Evolutionary conservation across 805 yeast genomes (phyloP), one percentile per base, ranked within the genome.

Genomic region (Isabelozyma rhagii): DNA sequence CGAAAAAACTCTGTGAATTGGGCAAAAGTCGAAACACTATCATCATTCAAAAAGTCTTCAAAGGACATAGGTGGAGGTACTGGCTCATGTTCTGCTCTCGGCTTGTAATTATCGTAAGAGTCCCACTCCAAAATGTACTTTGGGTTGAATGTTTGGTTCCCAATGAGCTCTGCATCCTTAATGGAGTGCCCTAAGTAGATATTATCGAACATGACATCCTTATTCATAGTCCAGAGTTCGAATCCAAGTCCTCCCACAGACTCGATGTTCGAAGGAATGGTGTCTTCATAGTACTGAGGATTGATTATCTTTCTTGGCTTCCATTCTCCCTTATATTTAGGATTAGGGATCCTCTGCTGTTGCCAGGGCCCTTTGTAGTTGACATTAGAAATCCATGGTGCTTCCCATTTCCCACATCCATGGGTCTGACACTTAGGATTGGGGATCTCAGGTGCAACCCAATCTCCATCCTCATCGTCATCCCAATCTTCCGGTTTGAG

Each of bases 201-300:
- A 69, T 91, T 89, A 65, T 89, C 89, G 63, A 91, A 89, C 64
- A 88, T 57, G 46, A 90, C 80, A 45, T 87, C 81, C 41, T 77
- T 75, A 55, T 88, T 85, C 84, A 91, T 86, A 44, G 93, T 81
- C 96, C 97, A 91, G 54, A 91, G 72, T 67, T 91, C 97, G 61
- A 92, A 88, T 8, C 96, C 97, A 43, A 90, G 58, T 9, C 87
- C 96, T 21, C 91, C 92, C 54, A 89, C 81, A 34, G 84, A 81
- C 56, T 81, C 84, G 50, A 85, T 66, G 55, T 83, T 73, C 9
- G 85, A 73, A 5, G 94, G 91, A 4, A 58, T 69, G 0, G 47
- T 46, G 59, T 84, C 89, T 57, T 80, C 84, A 55, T 66, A 80
- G 66, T 78, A 89, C 36, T 81, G 75, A 5, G 97, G 96, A 62